phyloP scores from a whole-genome alignment of 2,329 filamentous ascomycete species.

The Esteya vermicola region DNA sequence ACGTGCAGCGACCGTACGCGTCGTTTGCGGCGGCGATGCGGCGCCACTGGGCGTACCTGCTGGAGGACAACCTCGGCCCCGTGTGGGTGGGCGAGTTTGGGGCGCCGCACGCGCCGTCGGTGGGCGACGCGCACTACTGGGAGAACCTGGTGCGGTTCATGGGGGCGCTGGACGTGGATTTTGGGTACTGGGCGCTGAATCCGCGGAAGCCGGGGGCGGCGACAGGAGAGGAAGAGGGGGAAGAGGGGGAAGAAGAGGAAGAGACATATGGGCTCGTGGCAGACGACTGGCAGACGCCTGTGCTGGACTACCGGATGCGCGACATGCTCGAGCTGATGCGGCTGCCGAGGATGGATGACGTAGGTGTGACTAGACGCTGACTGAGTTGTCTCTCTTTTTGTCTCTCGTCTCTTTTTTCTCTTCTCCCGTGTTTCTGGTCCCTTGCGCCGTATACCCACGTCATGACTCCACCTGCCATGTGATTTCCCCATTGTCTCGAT shows the following conservation, averaged over 20 bases:
- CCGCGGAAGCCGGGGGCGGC: conserved; percentile 47
- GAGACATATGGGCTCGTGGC: conserved; percentile 48
- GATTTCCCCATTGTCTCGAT: background rate
- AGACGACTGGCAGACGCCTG: conserved; percentile 50
- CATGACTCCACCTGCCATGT: background rate
- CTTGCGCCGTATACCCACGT: background rate
- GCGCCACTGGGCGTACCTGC: conserved; percentile 51
- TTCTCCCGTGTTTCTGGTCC: background rate
- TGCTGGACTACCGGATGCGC: conserved; percentile 48
- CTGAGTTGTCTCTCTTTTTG: background rate
- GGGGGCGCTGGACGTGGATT: conserved; percentile 44
- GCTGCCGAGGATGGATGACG: background rate
- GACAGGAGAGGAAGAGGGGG: too few species aligned
- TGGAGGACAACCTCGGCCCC: conserved; percentile 39
- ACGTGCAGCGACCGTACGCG: conserved; percentile 42
- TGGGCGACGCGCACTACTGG: conserved; percentile 52
- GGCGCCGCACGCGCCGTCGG: conserved; percentile 34
- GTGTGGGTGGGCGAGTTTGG: conserved; percentile 60
- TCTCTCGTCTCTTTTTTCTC: background rate
- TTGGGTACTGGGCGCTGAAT: conserved; percentile 59
- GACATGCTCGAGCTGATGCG: conserved; percentile 37
- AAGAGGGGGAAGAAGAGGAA: conserved; percentile 34
- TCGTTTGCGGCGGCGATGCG: conserved; percentile 51
- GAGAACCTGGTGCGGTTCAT: conserved; percentile 45
- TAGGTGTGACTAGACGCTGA: too few species aligned